These are phyloP conservation scores for Colletotrichum sp. DNA, from an alignment of 2,329 filamentous ascomycete genomes.

Conservation along the genomic window DNA sequence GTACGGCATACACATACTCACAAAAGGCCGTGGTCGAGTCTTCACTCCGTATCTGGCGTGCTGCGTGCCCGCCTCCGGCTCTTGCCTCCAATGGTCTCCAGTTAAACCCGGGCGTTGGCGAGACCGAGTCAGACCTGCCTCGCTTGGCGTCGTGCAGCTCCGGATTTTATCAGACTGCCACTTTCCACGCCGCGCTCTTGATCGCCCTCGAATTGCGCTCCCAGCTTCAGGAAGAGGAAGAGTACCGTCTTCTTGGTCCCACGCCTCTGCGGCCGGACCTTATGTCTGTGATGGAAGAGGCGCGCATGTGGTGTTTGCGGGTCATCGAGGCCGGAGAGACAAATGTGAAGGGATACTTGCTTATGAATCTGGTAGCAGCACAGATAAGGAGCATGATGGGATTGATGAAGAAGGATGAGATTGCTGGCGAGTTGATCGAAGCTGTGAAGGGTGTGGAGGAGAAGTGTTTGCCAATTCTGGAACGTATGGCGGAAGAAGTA, in stretches of 20 bases:
- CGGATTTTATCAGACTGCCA: conserved; percentile 43
- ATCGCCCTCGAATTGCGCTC: conserved; percentile 44
- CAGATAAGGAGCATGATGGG: conserved; percentile 41
- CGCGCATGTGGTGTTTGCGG: conserved; percentile 40
- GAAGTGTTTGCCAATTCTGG: conserved; percentile 27
- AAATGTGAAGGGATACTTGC: conserved; percentile 57
- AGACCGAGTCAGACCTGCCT: conserved; percentile 29
- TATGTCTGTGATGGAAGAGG: conserved; percentile 44
- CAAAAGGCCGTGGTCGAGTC: conserved; percentile 52
- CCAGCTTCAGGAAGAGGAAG: conserved; percentile 44
- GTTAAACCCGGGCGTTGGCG: neutral
- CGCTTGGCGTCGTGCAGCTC: conserved; percentile 42
- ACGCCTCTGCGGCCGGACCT: conserved; percentile 43
- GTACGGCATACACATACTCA: conserved; percentile 55
- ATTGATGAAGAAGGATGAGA: conserved; percentile 32
- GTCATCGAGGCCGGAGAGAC: conserved; percentile 56
- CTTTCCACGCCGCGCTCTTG: conserved; percentile 38
- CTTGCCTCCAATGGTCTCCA: neutral
- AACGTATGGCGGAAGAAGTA: neutral
- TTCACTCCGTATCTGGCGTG: conserved; percentile 50
- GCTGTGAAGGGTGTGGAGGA: conserved; percentile 40
- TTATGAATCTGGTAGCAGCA: conserved; percentile 28
- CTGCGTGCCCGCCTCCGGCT: conserved; percentile 35
- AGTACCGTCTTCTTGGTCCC: conserved; percentile 30
- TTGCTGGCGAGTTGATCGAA: conserved; percentile 25